Evolutionary conservation across 352 stramenopile genomes (phyloP), one percentile per base, ranked within the genome.

Genomic region (Halophytophthora polymorphica): DNA sequence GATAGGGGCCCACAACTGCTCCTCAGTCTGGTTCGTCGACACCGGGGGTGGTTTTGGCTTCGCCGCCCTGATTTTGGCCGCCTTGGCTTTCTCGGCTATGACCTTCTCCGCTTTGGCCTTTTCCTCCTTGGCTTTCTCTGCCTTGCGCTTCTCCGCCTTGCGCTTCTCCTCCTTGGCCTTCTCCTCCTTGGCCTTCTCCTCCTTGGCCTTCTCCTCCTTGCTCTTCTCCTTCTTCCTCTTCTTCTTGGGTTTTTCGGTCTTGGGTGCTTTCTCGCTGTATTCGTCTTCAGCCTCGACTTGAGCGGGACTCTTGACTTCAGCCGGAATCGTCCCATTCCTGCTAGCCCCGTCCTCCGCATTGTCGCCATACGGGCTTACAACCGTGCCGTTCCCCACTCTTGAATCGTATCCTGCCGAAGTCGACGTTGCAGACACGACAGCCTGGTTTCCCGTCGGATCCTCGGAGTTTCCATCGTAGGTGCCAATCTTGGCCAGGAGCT

Each of bases 1-100:
- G 33, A 64, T 21, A 5, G 62, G 52, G 15, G 40, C 8, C 57
- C 57, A 66, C n/a, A 63, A 12, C 5, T 58, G 53, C 25, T 61
- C 55, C 14, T 49, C 12, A 2, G 47, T 52, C 8, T 29, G 44
- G 8, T 31, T 31, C 4, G 25, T 31, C 25, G 25, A 31, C 8
- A 31, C 8, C 25, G 4, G 25, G 11, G 61, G 29, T 31, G 35
- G 15, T 7, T 18, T 18, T 7, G 42, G 29, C 12, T 62, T 66
- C 10, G 44, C 25, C 8, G 25, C 25, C 25, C 25, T 4, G 25
- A 31, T 31, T 8, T 31, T 31, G 4, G 25, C 25, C 4, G 19
- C 8, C 43, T 60, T 45, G 12, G 6, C 11, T 14, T 17, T 38
- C 11, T 17, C 33, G 33, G 11, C 33, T n/a, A 14, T 14, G 33